Evolutionary conservation across 208 protist genomes (phyloP), one percentile per base, ranked within the genome.

Genomic region (Trypanosomatidae sp.): DNA sequence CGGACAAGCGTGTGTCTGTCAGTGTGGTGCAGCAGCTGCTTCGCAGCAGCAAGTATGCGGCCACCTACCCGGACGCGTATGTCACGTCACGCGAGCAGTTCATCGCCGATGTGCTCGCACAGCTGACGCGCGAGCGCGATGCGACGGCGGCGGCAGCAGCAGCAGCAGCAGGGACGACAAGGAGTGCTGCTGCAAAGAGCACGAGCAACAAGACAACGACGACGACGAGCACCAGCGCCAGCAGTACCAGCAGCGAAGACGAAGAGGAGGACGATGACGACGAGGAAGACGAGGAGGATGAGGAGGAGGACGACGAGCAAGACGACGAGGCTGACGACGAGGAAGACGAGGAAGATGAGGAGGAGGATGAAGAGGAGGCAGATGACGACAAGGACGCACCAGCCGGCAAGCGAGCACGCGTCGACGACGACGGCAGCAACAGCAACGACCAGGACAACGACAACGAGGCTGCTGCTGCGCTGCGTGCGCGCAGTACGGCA

Each of bases 11-110:
- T 32, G 43, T 92, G 4, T 64, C 70, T n/a, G 52, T 68, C 16
- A 53, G 66, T 1, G 72, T 92, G 0, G 68, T 85, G 18, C 50
- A 71, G 58, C 65, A 88, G 47, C 61, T 92, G 2, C 64, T 92
- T 8, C 52, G 58, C 23, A 40, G 39, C 32, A 40, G 39, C 32
- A 88, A 81, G 60, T 88, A 87, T 50, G 33, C 42, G 0, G 57
- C 53, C 28, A 54, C 64, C 23, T 92, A 82, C 53, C 47, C 63
- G 1, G 67, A 70, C 19, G 63, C 65, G 3, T 88, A 80, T 41
- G 40, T 92, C 23, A 49, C 37, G 5, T 45, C 55, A n/a, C 62
- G 66, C 22, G 54, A 44, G 5, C 11, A 21, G 13, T 71, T 92
- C 51, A 79, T 92, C 30, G 26, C 20, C 0, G 47, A 56, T 11